Conservation (phyloP, 257 asterid genomes). For the Jaltomata sinuosa region DNA sequence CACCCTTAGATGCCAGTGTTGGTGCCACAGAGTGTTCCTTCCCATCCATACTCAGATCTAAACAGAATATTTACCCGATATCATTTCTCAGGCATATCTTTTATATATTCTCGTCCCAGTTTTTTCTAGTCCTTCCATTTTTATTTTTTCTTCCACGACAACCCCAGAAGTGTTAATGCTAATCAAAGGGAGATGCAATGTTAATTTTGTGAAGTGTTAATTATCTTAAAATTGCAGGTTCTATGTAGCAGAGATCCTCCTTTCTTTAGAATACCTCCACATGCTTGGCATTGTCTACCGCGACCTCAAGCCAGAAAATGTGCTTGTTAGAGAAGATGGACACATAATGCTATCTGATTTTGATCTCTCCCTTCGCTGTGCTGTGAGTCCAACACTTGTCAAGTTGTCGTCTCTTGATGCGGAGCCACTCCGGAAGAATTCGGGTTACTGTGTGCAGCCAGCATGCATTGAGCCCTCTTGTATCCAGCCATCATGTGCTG, state of each 20-base stretch:
- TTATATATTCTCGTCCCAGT: too few species aligned
- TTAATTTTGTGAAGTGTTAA: not conserved
- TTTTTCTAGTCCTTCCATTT: too few species aligned
- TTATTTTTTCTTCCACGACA: too few species aligned
- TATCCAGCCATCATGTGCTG: not conserved
- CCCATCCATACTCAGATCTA: not conserved
- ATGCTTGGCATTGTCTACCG: constrained; percentile 1
- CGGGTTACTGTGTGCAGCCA: not conserved
- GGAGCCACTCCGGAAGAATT: not conserved
- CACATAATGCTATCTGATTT: constrained; percentile 1
- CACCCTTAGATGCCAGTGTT: not conserved
- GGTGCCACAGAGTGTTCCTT: not conserved
- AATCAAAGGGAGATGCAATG: too few species aligned
- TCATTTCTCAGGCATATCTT: not conserved
- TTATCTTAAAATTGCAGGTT: not conserved
- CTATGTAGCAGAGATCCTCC: not conserved
- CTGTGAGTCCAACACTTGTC: not conserved
- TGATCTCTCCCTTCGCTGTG: not conserved
- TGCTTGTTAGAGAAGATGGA: constrained; percentile 1
- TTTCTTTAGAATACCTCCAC: not conserved
- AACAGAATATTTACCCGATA: not conserved
- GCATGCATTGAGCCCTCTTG: not conserved
- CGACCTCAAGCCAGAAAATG: constrained; percentile 1
- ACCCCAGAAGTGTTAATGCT: too few species aligned
- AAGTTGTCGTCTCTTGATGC: not conserved